Conservation (phyloP, 2,329 filamentous ascomycete species). For the Pyrenochaeta sp. region DNA sequence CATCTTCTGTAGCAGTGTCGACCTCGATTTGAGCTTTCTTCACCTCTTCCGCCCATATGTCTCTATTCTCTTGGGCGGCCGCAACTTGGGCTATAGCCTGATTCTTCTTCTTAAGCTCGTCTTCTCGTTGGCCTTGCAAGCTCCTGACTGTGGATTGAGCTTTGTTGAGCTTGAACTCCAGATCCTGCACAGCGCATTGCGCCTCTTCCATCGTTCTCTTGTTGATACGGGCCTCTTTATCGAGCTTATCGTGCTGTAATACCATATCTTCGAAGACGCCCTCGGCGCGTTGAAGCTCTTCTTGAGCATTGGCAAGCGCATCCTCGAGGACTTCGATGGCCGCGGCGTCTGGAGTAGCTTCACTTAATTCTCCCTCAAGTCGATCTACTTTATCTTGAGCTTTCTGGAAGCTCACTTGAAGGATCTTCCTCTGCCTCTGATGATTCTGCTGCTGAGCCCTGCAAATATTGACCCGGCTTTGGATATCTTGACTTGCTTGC, state of each 20-base stretch:
- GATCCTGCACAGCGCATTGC: constrained; percentile 31
- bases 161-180: constrained; percentile 35
- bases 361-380: constrained; percentile 71
- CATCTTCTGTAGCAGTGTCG: constrained; percentile 27
- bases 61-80: constrained; percentile 39
- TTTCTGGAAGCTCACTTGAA: constrained; percentile 66
- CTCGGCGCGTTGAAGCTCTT: constrained; percentile 47
- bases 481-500: constrained; percentile 40
- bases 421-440: constrained; percentile 54
- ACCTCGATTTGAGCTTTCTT: constrained; percentile 39
- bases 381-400: constrained; percentile 70
- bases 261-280: constrained; percentile 60
- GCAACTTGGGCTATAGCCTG: constrained; percentile 47
- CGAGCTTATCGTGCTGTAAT: constrained; percentile 54
- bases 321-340: constrained; percentile 53
- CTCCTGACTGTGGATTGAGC: constrained; percentile 40
- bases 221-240: constrained; percentile 41
- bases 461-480: constrained; percentile 58
- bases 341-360: constrained; percentile 68
- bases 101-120: constrained; percentile 55
- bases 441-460: constrained; percentile 60
- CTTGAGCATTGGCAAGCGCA: constrained; percentile 65
- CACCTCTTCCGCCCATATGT: constrained; percentile 35
- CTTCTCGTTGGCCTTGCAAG: constrained; percentile 41
- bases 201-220: constrained; percentile 45